Evolutionary conservation across 2,329 filamentous ascomycete species (phyloP), one percentile per base, ranked within the genome.

Genomic region (Paraphaeosphaeria minitans): DNA sequence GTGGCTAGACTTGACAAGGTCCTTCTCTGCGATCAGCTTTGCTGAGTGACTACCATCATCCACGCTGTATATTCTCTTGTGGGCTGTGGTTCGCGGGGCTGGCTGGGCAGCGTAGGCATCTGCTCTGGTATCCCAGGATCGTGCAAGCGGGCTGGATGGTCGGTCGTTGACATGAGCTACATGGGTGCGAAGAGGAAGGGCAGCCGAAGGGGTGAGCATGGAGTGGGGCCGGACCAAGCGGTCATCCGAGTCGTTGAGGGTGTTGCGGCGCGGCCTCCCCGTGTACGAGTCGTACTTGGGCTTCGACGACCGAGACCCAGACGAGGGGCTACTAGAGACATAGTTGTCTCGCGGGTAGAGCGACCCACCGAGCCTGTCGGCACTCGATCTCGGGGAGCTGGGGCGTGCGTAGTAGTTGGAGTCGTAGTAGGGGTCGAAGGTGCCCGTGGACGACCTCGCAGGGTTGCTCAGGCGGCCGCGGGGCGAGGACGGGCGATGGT

Each of bases 21-120:
- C 74, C 43, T 72, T 70, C 52, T 77, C 76, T n/a, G 75, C 71
- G 21, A 75, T 70, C 35, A 76, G 66, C 64, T 71, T 72, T 29
- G 75, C 69, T 12, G 73, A 66, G 53, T 77, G 74, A 59, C 75
- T 74, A 57, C 74, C 74, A 54, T 82, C 78, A 53, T 81, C 80
- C 12, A 83, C 77, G 60, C 78, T 81, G 69, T 83, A 83, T 24
- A 82, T 72, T 64, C 80, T 81, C 67, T 80, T 82, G 63, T 82
- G 79, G 31, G 77, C 74, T 7, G 37, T 39, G 2, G 66, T 62
- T 33, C 71, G 69, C 8, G 66, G 59, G 9, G 50, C 55, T 43
- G 59, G 58, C 16, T 78, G 75, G 2, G 75, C 76, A 53, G 80
- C 72, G 67, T 78, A 80, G 39, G 62, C 71, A 31, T 73, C 76